These are phyloP conservation scores for Chlorella sp. DNA, from an alignment of 139 green algal species.

Conservation along the genomic window DNA sequence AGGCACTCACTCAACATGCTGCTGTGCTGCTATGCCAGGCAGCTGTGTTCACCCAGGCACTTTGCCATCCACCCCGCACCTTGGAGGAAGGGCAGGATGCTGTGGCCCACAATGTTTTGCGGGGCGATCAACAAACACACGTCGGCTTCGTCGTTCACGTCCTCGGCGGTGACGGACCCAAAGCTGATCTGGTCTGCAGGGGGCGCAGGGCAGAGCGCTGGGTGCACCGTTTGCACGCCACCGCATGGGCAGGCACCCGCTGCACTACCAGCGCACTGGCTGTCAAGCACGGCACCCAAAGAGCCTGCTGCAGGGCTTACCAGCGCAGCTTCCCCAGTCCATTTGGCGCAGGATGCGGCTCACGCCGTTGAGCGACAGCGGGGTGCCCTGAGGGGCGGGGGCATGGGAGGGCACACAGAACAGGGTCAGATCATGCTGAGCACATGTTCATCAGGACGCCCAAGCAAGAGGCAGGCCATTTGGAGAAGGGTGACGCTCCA, in stretches of 20 bases:
- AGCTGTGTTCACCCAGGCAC: no score
- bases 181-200: slow-evolving; percentile 8
- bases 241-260: no score
- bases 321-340: slow-evolving; percentile 75
- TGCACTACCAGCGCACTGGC: no score
- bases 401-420: not conserved
- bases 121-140: slow-evolving; percentile 65
- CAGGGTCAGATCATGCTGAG: no score
- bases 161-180: slow-evolving; percentile 1
- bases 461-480: not conserved
- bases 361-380: slow-evolving; percentile 72
- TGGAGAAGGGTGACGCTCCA: not conserved
- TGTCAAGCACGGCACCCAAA: not conserved
- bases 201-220: no score
- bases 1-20: no score
- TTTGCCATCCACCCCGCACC: no score
- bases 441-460: no score
- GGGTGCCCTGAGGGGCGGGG: slow-evolving; percentile 58
- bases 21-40: no score
- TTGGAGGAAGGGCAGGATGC: slow-evolving; percentile 10
- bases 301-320: not conserved
- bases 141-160: slow-evolving; percentile 43
- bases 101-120: slow-evolving; percentile 77
- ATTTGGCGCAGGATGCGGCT: slow-evolving; percentile 79
- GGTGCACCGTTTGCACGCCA: no score